Evolutionary conservation across 1,139 yeast species (phyloP), one percentile per base, ranked within the genome.

Genomic region (Arxiozyma telluris): DNA sequence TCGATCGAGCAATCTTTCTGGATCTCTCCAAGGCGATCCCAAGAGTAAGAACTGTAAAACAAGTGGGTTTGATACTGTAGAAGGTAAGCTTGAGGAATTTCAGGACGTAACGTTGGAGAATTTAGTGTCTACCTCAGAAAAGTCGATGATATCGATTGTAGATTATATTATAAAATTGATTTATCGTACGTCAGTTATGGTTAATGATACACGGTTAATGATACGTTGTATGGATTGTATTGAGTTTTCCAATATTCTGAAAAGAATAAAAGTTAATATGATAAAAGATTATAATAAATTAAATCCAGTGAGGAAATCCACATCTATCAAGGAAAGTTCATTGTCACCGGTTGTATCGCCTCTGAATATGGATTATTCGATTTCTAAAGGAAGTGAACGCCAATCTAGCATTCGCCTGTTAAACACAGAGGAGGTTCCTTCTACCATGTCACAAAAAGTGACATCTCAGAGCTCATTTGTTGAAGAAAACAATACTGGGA

Each of bases 191-290:
- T 82, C 84, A 0, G 79, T 82, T 0, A 67, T 83, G 50, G 80
- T 80, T 0, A 79, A 82, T 56, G 91, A 85, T 62, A 73, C 83
- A 71, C 81, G 84, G 60, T 67, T 85, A 56, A 75, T 84, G 76
- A 67, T 84, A 49, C 73, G 90, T 55, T 79, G 86, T 1, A 71
- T 78, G 56, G 83, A 83, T 63, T 83, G 80, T n/a, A 69, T 81
- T 50, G 82, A 80, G 54, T 76, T 83, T 78, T 75, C 81, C 7
- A 71, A 71, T 46, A 70, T 74, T 12, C 70, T 81, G 53, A 68
- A 66, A 15, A 64, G 68, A 43, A 74, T 76, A 49, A 73, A 71
- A 54, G 60, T 58, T 44, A 58, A 53, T 38, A 49, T 66, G 18
- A 50, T 55, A 6, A 50, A 55, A 8, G 69, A 64, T n/a, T 55